Percentiles rank a stretch among this genome's conserved stretches.
Conservation (phyloP, 768 basidiomycete species). For the Hygrocybe coccinea region DNA sequence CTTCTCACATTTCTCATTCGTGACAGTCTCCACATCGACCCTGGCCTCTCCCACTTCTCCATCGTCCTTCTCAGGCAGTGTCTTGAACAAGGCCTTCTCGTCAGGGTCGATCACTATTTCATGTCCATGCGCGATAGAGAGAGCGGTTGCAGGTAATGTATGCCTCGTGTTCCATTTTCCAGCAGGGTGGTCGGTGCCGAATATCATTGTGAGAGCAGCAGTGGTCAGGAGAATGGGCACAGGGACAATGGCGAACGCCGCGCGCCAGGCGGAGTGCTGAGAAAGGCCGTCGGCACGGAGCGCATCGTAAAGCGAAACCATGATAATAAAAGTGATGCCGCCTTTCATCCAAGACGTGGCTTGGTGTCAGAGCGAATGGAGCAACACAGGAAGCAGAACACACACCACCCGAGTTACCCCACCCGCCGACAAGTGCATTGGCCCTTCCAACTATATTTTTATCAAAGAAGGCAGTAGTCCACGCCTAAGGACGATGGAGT, state of each 20-base stretch:
- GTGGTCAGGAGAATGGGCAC: slow-evolving; percentile 46
- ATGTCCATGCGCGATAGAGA: slow-evolving; percentile 17
- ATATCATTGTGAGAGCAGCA: slow-evolving; percentile 37
- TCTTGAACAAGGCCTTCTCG: slow-evolving; percentile 15
- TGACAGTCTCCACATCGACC: slow-evolving; percentile 12
- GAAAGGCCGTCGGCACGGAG: slow-evolving; percentile 34
- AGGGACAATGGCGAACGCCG: slow-evolving; percentile 52
- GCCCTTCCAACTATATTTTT: slow-evolving; percentile 41
- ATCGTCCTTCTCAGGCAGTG: slow-evolving; percentile 24
- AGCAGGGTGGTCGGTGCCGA: slow-evolving; percentile 51
- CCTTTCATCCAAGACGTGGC: slow-evolving; percentile 20
- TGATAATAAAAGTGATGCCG: slow-evolving; percentile 52
- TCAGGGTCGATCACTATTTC: slow-evolving; percentile 16
- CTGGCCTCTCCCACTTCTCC: slow-evolving; percentile 22
- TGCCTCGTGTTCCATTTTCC: slow-evolving; percentile 51
- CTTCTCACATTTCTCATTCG: background rate
- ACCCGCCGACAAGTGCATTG: slow-evolving; percentile 53
- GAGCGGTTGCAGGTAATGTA: slow-evolving; percentile 28
- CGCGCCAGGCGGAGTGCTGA: slow-evolving; percentile 47
- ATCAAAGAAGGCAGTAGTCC: slow-evolving; percentile 60
- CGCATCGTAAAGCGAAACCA: slow-evolving; percentile 48
- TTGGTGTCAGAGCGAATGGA: background rate
- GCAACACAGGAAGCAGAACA: background rate
- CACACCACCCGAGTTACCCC: slow-evolving; percentile 39
- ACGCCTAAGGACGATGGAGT: slow-evolving; percentile 25